Base-by-base conservation (phyloP, 139 green algal species). In the Coelastrella sp. region DNA sequence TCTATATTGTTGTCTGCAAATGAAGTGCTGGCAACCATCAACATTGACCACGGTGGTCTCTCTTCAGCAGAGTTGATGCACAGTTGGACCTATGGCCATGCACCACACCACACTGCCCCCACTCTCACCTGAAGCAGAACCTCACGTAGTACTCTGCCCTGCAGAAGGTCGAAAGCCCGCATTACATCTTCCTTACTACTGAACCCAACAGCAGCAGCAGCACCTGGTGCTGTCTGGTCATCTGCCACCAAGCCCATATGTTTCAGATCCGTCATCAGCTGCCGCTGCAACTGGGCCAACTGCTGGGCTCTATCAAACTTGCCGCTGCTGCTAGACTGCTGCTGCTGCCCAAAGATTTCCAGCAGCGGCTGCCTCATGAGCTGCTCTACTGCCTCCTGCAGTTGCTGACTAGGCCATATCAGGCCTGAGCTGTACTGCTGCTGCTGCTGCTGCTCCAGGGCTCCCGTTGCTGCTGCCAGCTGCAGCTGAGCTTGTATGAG, bases 101-200 rank as follows among this genome's bases (percentile, higher is more conserved):
- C 32, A 47, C 32, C 32, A 47, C 32, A 47, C 32, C 32, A 47
- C 32, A 47, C 32, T 47, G 32, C 32, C 32, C 32, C 32, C 32
- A 47, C 32, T 47, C 32, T 47, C 57, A 32, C 22, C 73, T 86
- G 58, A 65, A 91, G 73, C 11, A 91, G 80, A 22, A n/a, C 7
- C 16, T 92, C 56, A 20, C 89, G 56, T 83, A 89, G 73, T 19
- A 87, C 59, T 16, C 58, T 20, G 57, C 80, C 86, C 75, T 80
- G 23, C n/a, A 92, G 73, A 23, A 73, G 16, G 61, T 91, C 88
- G n/a, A 91, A 79, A 5, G 88, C 80, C 6, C 80, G 68, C 71
- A 88, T 14, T 3, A 61, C 88, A 77, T 83, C 88, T n/a, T 59
- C 88, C 23, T 58, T 17, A 7, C 64, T 76, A 22, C 57, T 60